Evolutionary conservation across 352 stramenopile species (phyloP), one percentile per base, ranked within the genome.

Genomic region (Phytophthora niederhauseri): DNA sequence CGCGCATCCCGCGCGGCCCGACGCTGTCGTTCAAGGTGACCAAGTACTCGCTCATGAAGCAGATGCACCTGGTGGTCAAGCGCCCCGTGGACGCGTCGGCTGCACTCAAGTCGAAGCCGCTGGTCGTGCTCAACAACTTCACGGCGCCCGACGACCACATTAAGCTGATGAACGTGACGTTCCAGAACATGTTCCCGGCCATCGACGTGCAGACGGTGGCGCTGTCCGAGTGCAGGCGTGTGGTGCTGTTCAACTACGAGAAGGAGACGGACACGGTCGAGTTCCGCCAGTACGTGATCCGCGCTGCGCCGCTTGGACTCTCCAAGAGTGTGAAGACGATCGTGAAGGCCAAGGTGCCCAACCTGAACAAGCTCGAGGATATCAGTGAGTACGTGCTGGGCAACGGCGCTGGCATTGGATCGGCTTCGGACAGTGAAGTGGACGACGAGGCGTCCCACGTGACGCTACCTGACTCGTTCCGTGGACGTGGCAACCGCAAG

Each of bases 91-190:
- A 98, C 56, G 81, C 82, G 6, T 96, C 91, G 57, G 68, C 85
- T 36, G 89, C 96, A 15, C 94, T 96, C 43, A 86, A 96, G 55
- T 94, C 91, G 55, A 91, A 95, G 63, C 98, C 98, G 7, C 78
- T 99, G 12, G 92, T 99, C 8, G 97, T 99, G 43, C 96, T 99
- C 24, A 99, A 99, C 82, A 99, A 99, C 81, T 99, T 99, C 80
- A 98, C 94, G 48, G 88, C 96, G 76, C 76, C 73, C 1, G 76
- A 92, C 41, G 88, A 95, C 71, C 88, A 95, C 71, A 88, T 93
- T 57, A 92, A 93, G 85, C 75, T 99, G 6, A 97, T 99, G 91
- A 97, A 98, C 64, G 97, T 99, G 71, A 99, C 97, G 19, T 99
- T 99, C 77, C 97, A 99, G 80, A 98, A 99, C 75, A 98, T 99